A percentile compares a stretch with the other conserved stretches of the same genome.
These are phyloP conservation scores for Vitis hybrid DNA, from an alignment of 177 flowering plant genomes.

Conservation along the genomic window DNA sequence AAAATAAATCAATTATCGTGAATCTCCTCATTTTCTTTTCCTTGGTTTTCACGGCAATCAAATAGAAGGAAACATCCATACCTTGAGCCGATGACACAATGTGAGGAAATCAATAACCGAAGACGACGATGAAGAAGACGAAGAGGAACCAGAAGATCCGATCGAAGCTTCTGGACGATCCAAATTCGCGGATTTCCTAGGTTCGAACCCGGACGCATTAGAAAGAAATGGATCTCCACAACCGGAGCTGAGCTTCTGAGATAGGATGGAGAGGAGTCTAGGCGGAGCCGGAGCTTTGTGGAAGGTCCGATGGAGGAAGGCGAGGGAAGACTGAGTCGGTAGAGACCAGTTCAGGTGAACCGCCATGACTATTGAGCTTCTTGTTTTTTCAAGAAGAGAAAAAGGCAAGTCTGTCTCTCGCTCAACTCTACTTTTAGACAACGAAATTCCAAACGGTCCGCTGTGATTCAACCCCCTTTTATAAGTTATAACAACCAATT, in stretches of 20 bases:
- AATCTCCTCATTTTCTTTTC: too few relatives aligned
- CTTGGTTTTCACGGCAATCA: neutral
- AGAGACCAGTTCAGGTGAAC: conserved; percentile 18
- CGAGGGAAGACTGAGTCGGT: conserved; percentile 15
- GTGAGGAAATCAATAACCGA: conserved; percentile 86
- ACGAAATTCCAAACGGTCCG: too few relatives aligned
- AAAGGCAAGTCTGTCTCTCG: neutral
- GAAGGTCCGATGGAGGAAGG: conserved; percentile 18
- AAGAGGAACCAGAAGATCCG: conserved; percentile 7
- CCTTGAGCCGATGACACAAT: conserved; percentile 86
- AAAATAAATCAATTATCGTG: too few relatives aligned
- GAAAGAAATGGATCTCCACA: conserved; percentile 4
- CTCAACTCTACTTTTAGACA: neutral
- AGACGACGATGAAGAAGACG: conserved; percentile 42
- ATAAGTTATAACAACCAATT: too few relatives aligned
- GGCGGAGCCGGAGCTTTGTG: conserved; percentile 10
- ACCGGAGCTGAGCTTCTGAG: conserved; percentile 16
- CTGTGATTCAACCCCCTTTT: too few relatives aligned
- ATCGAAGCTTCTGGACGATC: conserved; percentile 14
- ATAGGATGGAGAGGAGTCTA: conserved; percentile 25
- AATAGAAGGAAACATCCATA: conserved; percentile 9
- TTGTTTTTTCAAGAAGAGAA: neutral
- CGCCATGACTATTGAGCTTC: conserved; percentile 24
- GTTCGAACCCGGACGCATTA: conserved; percentile 16
- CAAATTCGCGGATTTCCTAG: conserved; percentile 16